phyloP scores from a whole-genome alignment of 179 eudicot species.

The Nepenthes alata region DNA sequence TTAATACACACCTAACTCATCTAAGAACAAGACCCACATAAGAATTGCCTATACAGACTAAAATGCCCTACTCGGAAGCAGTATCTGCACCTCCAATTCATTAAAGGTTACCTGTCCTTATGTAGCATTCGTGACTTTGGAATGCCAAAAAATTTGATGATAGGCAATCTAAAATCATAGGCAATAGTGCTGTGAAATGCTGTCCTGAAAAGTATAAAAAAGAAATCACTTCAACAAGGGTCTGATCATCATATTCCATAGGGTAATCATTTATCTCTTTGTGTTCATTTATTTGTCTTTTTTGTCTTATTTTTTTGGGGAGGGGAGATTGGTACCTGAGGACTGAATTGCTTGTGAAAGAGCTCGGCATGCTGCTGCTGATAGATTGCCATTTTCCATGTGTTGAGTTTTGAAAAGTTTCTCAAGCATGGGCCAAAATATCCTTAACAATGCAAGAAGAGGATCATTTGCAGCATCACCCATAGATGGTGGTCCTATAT shows the following conservation, averaged over 20 bases:
- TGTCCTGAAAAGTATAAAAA: conserved; percentile 43
- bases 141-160: conserved; percentile 64
- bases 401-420: conserved; percentile 63
- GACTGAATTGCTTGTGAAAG: conserved; percentile 86
- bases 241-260: background rate
- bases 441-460: conserved; percentile 41
- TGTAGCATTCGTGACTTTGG: conserved; percentile 84
- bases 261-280: background rate
- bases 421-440: conserved; percentile 92
- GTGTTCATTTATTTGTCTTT: background rate
- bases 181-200: conserved; percentile 55
- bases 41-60: too few relatives aligned
- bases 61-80: too few relatives aligned
- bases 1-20: too few relatives aligned
- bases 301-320: background rate
- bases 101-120: conserved; percentile 57
- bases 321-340: conserved; percentile 39
- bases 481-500: conserved; percentile 45
- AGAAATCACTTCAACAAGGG: background rate
- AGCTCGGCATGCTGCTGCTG: conserved; percentile 82
- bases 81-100: too few relatives aligned
- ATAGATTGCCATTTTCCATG: conserved; percentile 63
- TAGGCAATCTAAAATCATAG: conserved; percentile 67
- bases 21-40: too few relatives aligned
- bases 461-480: conserved; percentile 48